Base-by-base conservation (phyloP, 768 basidiomycete species). In the Leccinum aurantiacum region DNA sequence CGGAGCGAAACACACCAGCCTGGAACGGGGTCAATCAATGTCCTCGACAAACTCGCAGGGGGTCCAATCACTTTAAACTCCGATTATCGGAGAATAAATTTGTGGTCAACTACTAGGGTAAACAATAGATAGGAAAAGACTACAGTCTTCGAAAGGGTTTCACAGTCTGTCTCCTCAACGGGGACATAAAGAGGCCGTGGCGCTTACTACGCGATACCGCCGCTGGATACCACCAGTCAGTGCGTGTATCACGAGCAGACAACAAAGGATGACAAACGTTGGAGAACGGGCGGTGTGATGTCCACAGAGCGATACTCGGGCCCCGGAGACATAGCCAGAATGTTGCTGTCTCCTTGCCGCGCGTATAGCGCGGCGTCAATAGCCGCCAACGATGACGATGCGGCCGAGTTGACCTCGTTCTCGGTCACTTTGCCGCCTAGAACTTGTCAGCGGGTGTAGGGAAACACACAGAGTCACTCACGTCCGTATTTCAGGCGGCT, bases 1-100 rank as follows among this genome's bases (percentile, higher is more conserved):
- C 69, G 64, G 72, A 66, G 64, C 62, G 48, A 64, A 63, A 65
- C 54, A 69, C 69, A 69, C 69, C 72, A 74, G 73, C 74, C 71
- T 66, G 64, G 44, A 65, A 63, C 59, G 22, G 61, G 63, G 63
- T 44, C 65, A 70, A 60, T 66, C 65, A 58, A 65, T 46, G 63
- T 67, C 24, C 57, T 58, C 59, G 31, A 62, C 59, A 49, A 63
- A 68, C 63, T 55, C 41, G 62, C 41, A 41, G 62, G 55, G 63
- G 58, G n/a, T 41, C 61, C 53, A 51, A 3, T 7, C 37, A 48
- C 11, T 72, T 67, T 0, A 58, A 63, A 46, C 74, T 63, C 74
- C 60, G 74, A 24, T 3, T 19, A 4, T 50, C 69, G 68, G 69
- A 63, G 60, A 60, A 25, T 52, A 0, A 67, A 69, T 53, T 49